A percentile compares a stretch with the other conserved stretches of the same genome.
phyloP scores from a whole-genome alignment of 2,329 filamentous ascomycete genomes.

The Lasiodiplodia gonubiensis region DNA sequence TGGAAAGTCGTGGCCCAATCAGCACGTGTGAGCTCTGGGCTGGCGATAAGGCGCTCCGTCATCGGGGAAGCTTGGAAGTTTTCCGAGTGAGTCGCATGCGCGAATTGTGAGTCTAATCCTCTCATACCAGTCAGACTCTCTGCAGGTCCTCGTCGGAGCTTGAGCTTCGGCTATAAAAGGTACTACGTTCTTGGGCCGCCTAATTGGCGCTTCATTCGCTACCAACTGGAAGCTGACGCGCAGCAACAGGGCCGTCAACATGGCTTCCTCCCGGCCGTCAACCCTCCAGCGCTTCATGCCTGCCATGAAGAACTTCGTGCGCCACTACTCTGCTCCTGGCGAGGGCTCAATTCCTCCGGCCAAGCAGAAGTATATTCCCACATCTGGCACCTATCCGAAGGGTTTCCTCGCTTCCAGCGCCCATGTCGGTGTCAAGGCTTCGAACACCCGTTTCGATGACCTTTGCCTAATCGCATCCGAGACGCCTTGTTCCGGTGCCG shows the following conservation, averaged over 20 bases:
- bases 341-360: slow-evolving; percentile 70
- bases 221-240: slow-evolving; percentile 4
- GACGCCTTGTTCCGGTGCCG: slow-evolving; percentile 81
- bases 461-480: slow-evolving; percentile 88
- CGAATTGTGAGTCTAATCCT: slow-evolving; percentile 8
- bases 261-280: slow-evolving; percentile 27
- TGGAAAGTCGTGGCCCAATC: slow-evolving; percentile 23
- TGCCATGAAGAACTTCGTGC: slow-evolving; percentile 46
- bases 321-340: slow-evolving; percentile 65
- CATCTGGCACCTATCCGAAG: slow-evolving; percentile 82
- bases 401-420: slow-evolving; percentile 88
- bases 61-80: slow-evolving; percentile 20
- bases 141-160: slow-evolving; percentile 11
- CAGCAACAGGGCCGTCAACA: slow-evolving; percentile 21
- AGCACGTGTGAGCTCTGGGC: slow-evolving; percentile 8
- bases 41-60: slow-evolving; percentile 26
- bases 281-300: slow-evolving; percentile 34
- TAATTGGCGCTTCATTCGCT: slow-evolving; percentile 6
- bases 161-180: slow-evolving; percentile 22
- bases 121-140: slow-evolving; percentile 1
- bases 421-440: slow-evolving; percentile 90
- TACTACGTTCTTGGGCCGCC: background rate
- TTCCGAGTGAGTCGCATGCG: slow-evolving; percentile 21
- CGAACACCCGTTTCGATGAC: slow-evolving; percentile 90
- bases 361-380: slow-evolving; percentile 91